phyloP scores from a whole-genome alignment of 1,284 basidiomycete genomes.

The Pseudozyma tsukubaensis region DNA sequence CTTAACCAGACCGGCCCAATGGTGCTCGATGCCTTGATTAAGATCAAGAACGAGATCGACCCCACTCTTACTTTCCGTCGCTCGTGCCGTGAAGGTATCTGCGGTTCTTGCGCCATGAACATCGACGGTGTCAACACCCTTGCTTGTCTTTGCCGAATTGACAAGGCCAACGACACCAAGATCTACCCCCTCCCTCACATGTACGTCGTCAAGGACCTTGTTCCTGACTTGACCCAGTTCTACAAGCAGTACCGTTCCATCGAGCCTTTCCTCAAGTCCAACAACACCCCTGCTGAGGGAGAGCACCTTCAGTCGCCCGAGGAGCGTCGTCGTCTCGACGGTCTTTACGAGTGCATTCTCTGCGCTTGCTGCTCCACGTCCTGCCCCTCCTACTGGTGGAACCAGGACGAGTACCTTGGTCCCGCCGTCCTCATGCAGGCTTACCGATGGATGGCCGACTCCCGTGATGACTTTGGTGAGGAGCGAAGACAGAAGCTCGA shows the following conservation, averaged over 20 bases:
- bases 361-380: slow-evolving; percentile 85
- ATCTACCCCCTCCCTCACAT: slow-evolving; percentile 99
- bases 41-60: slow-evolving; percentile 99
- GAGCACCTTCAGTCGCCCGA: slow-evolving; percentile 90
- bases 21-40: slow-evolving; percentile 90
- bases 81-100: slow-evolving; percentile 97
- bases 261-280: slow-evolving; percentile 73
- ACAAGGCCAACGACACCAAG: slow-evolving; percentile 81
- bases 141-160: slow-evolving; percentile 95
- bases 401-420: slow-evolving; percentile 97
- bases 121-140: slow-evolving; percentile 95
- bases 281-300: slow-evolving; percentile 69
- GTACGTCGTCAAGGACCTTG: slow-evolving; percentile 99
- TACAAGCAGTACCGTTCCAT: slow-evolving; percentile 99
- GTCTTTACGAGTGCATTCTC: slow-evolving; percentile 82
- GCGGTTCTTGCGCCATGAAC: slow-evolving; percentile 99
- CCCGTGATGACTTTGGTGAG: slow-evolving; percentile 82
- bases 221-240: slow-evolving; percentile 86
- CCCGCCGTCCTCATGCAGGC: slow-evolving; percentile 90
- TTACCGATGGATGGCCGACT: slow-evolving; percentile 96
- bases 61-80: slow-evolving; percentile 95
- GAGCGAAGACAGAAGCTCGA: slow-evolving; percentile 91
- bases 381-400: slow-evolving; percentile 96
- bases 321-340: slow-evolving; percentile 94
- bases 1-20: slow-evolving; percentile 95